These are phyloP conservation scores for Inga oerstediana DNA, from an alignment of 306 rosid species.

Conservation along the genomic window DNA sequence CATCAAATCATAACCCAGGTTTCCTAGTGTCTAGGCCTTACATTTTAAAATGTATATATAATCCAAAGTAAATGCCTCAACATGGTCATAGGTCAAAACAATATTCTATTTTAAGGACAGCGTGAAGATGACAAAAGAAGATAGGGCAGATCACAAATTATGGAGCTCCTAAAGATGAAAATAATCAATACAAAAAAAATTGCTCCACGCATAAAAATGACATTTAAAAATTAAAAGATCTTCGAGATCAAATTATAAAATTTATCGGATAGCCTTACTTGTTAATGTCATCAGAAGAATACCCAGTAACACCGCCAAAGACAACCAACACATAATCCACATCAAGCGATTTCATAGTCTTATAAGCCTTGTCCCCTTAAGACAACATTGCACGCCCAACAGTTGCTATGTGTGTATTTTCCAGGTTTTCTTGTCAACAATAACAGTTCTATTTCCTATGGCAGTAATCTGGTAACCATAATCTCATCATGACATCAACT, in stretches of 20 bases:
- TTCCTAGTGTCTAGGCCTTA: constrained; percentile 2
- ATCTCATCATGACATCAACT: constrained; percentile 99
- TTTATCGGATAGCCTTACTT: constrained; percentile 65
- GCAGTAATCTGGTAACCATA: constrained; percentile 98
- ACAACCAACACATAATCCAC: constrained; percentile 97
- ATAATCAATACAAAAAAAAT: constrained; percentile 8
- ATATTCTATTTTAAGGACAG: too few relatives aligned
- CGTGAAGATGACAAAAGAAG: too few relatives aligned
- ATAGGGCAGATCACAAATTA: neutral
- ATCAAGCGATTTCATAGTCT: constrained; percentile 89
- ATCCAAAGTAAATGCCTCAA: neutral
- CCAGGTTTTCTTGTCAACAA: constrained; percentile 99
- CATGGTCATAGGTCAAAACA: too few relatives aligned
- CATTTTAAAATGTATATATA: neutral
- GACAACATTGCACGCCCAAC: constrained; percentile 99
- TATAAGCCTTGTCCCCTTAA: constrained; percentile 87
- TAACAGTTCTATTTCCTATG: constrained; percentile 98
- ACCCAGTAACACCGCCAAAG: constrained; percentile 98
- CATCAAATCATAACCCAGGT: neutral
- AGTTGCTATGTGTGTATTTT: constrained; percentile 98
- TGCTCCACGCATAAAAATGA: neutral
- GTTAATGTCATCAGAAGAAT: constrained; percentile 97
- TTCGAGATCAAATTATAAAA: constrained; percentile 22
- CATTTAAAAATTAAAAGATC: neutral
- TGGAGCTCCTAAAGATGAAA: constrained; percentile 23